A percentile compares a stretch with the other conserved stretches of the same genome.
These are phyloP conservation scores for Rhodotorula sphaerocarpa DNA, from an alignment of 768 basidiomycete genomes.

Conservation along the genomic window DNA sequence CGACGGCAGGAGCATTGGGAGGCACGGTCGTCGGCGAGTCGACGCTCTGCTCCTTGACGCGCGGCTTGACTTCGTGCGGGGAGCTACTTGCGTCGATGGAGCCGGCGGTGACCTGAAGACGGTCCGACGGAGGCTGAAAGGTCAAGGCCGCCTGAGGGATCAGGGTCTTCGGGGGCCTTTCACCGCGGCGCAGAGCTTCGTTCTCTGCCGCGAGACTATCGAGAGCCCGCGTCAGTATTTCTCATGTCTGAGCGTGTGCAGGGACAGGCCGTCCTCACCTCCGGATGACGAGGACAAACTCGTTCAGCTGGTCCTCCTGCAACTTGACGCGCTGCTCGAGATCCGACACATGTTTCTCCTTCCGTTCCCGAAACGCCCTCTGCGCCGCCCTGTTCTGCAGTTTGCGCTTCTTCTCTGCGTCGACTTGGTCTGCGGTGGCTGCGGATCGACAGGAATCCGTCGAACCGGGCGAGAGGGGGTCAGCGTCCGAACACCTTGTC, in stretches of 20 bases:
- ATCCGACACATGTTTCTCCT: constrained; percentile 95
- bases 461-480: background rate
- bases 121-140: too few relatives aligned
- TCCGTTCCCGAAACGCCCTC: constrained; percentile 89
- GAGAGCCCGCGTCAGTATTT: background rate
- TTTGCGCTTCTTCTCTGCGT: constrained; percentile 59
- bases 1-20: too few relatives aligned
- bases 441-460: background rate
- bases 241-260: too few relatives aligned
- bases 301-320: constrained; percentile 71
- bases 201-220: constrained; percentile 16
- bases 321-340: constrained; percentile 84
- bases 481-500: too few relatives aligned
- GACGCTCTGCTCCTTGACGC: too few relatives aligned
- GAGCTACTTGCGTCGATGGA: too few relatives aligned
- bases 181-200: constrained; percentile 20
- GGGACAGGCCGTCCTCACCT: constrained; percentile 3
- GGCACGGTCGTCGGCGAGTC: too few relatives aligned
- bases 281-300: background rate
- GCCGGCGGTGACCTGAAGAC: too few relatives aligned
- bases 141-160: too few relatives aligned
- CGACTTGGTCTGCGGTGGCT: constrained; percentile 5
- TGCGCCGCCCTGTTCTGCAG: constrained; percentile 96
- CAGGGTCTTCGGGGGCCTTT: background rate
- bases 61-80: too few relatives aligned